Evolutionary conservation across 202 grass and related monocot species (phyloP).

Genomic region (Setaria italica): DNA sequence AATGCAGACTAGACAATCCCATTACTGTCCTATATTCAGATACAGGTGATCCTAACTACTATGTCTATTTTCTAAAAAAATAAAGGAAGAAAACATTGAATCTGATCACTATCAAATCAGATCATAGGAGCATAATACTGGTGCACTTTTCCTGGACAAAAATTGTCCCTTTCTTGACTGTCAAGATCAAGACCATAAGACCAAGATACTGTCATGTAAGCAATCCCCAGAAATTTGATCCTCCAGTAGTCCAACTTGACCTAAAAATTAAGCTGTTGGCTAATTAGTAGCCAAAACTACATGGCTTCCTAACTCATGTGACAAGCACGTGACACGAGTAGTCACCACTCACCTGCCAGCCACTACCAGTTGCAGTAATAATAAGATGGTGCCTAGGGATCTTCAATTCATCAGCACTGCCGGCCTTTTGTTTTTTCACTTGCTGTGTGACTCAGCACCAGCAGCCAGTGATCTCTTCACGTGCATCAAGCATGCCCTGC

Average conservation of each 20-base stretch:
- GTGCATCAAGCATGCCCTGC: conserved; percentile 53
- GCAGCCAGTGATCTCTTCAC: conserved; percentile 52
- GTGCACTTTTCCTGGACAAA: not conserved
- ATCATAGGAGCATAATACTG: not conserved
- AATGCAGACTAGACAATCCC: conserved; percentile 37
- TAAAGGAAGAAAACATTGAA: not conserved
- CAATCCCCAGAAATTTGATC: conserved; percentile 43
- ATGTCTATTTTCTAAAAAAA: not conserved
- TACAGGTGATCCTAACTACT: conserved; percentile 23
- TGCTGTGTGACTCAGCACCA: conserved; percentile 31
- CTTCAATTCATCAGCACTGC: conserved; percentile 45
- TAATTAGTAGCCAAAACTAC: conserved; percentile 42
- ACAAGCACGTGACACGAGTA: conserved; percentile 50
- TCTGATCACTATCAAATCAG: not conserved
- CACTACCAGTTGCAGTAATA: conserved; percentile 32
- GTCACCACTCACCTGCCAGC: conserved; percentile 26
- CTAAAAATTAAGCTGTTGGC: conserved; percentile 27
- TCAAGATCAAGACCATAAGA: conserved; percentile 46
- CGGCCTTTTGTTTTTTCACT: conserved; percentile 36
- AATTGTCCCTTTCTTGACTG: conserved; percentile 2
- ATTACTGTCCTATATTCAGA: not conserved
- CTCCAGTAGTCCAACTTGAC: conserved; percentile 36
- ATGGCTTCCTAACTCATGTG: conserved; percentile 49
- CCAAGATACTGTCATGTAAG: conserved; percentile 50
- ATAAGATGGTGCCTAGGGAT: conserved; percentile 49